phyloP scores from a whole-genome alignment of 1,139 yeast genomes.

The Candida albicans region DNA sequence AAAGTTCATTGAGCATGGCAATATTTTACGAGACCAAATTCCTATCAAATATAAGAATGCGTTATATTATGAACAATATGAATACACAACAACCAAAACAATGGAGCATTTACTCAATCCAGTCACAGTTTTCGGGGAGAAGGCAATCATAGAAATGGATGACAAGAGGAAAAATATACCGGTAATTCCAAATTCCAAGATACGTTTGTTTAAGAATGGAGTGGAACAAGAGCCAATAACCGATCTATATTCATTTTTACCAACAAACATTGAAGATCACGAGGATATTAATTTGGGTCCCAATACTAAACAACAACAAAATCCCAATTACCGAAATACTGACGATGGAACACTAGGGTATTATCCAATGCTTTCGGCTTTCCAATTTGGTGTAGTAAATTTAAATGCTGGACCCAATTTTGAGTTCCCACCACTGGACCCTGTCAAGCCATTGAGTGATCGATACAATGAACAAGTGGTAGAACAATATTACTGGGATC shows the following conservation, averaged over 20 bases:
- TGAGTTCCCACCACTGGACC: slow-evolving; percentile 37
- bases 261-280: slow-evolving; percentile 37
- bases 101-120: slow-evolving; percentile 80
- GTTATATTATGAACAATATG: slow-evolving; percentile 81
- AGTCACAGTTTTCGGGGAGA: slow-evolving; percentile 67
- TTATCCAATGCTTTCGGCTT: slow-evolving; percentile 86
- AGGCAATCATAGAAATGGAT: slow-evolving; percentile 43
- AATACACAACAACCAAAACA: slow-evolving; percentile 71
- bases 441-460: slow-evolving; percentile 52
- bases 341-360: slow-evolving; percentile 90
- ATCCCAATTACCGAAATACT: slow-evolving; percentile 47
- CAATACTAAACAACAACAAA: slow-evolving; percentile 48
- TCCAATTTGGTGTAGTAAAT: slow-evolving; percentile 73
- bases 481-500: slow-evolving; percentile 81
- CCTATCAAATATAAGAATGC: slow-evolving; percentile 83
- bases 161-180: slow-evolving; percentile 32
- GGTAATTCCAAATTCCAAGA: slow-evolving; percentile 54
- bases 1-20: slow-evolving; percentile 25
- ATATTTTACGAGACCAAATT: slow-evolving; percentile 74
- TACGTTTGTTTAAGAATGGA: slow-evolving; percentile 80
- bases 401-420: slow-evolving; percentile 73
- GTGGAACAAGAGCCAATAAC: slow-evolving; percentile 57
- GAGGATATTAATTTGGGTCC: slow-evolving; percentile 24
- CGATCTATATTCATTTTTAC: slow-evolving; percentile 72
- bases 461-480: slow-evolving; percentile 70